phyloP scores from a whole-genome alignment of 2,329 filamentous ascomycete species.

The Tolypocladium amazonense region DNA sequence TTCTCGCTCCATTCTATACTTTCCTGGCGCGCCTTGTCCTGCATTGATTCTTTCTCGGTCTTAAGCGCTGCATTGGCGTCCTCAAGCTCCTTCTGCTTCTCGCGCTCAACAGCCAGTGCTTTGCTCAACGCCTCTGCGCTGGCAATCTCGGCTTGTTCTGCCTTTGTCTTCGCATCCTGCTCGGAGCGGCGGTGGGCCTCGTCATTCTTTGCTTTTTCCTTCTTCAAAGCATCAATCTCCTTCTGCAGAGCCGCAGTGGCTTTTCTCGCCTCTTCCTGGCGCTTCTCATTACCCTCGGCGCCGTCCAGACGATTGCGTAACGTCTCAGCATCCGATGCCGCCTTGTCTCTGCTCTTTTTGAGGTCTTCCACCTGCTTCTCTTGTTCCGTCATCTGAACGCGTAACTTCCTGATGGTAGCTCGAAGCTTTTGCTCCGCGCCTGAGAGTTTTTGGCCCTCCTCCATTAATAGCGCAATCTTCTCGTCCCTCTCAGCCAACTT shows the following conservation, averaged over 20 bases:
- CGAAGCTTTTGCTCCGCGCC: constrained; percentile 79
- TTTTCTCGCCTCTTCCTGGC: constrained; percentile 35
- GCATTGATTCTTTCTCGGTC: constrained; percentile 66
- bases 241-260: constrained; percentile 39
- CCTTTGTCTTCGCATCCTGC: constrained; percentile 56
- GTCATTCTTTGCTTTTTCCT: constrained; percentile 47
- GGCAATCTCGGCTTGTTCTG: constrained; percentile 52
- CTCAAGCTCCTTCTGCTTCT: constrained; percentile 43
- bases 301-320: constrained; percentile 37
- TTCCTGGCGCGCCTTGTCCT: constrained; percentile 60
- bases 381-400: constrained; percentile 51
- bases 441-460: constrained; percentile 83
- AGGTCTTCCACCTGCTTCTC: constrained; percentile 55
- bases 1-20: constrained; percentile 64
- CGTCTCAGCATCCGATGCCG: constrained; percentile 35
- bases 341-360: constrained; percentile 48
- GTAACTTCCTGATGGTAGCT: constrained; percentile 71
- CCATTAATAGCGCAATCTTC: constrained; percentile 78
- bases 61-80: constrained; percentile 53
- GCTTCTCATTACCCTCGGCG: constrained; percentile 44
- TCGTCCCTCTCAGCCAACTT: constrained; percentile 84
- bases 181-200: constrained; percentile 58
- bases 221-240: constrained; percentile 30
- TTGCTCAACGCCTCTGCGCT: constrained; percentile 58
- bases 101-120: constrained; percentile 55